Evolutionary conservation across 371 early-diverging fungal genomes (phyloP).

Genomic region (Ordospora pajunii): DNA sequence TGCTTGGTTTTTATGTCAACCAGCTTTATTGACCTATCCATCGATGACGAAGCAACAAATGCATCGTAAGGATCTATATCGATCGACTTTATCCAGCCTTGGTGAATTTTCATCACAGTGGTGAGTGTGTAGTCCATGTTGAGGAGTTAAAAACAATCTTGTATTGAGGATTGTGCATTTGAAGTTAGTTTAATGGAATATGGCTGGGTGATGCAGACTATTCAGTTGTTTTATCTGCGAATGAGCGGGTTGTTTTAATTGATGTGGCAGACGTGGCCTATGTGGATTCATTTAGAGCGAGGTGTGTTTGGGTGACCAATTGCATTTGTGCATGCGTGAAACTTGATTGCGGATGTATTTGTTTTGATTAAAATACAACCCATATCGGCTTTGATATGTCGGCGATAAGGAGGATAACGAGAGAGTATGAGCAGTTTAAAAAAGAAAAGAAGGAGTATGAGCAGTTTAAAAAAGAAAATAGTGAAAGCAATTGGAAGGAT

Average conservation of each 20-base stretch:
- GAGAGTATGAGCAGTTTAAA: slow-evolving; percentile 13
- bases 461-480: slow-evolving; percentile 3
- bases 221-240: no score
- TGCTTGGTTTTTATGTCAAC: slow-evolving; percentile 2
- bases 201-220: no score
- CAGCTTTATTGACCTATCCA: neutral
- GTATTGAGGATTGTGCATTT: no score
- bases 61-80: slow-evolving; percentile 7
- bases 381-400: slow-evolving; percentile 10
- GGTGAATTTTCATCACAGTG: neutral
- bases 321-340: neutral
- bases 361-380: slow-evolving; percentile 19
- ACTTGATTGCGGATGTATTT: slow-evolving; percentile 22
- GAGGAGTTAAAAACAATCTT: neutral
- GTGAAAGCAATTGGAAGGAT: slow-evolving; percentile 16
- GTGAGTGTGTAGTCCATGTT: neutral
- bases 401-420: slow-evolving; percentile 36
- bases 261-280: no score
- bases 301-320: no score
- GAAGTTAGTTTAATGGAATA: no score
- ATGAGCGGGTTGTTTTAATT: no score
- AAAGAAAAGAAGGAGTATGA: slow-evolving; percentile 21
- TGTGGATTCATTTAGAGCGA: no score
- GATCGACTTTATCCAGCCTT: neutral
- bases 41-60: neutral